phyloP scores from a whole-genome alignment of 495 filamentous ascomycete genomes.

The Saxophila tyrrhenica region DNA sequence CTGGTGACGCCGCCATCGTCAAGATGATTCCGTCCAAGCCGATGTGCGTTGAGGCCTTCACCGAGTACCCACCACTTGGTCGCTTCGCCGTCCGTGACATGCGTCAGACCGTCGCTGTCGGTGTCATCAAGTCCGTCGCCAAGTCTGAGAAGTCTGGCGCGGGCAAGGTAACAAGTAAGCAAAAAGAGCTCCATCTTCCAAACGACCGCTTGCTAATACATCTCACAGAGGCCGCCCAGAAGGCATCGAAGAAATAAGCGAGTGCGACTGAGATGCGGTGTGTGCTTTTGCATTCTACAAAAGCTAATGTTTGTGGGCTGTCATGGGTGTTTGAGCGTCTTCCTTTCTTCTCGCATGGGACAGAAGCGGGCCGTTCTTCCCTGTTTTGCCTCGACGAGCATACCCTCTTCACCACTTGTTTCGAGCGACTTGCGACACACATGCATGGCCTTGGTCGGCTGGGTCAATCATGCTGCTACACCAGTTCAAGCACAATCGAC shows the following conservation, averaged over 20 bases:
- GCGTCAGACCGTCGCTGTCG: conserved; percentile 80
- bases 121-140: conserved; percentile 45
- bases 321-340: conserved; percentile 1
- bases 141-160: conserved; percentile 56
- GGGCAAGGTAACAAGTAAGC: conserved; percentile 76
- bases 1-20: conserved; percentile 98
- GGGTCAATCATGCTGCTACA: conserved; percentile 3
- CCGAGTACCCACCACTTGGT: conserved; percentile 96
- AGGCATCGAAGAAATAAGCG: conserved; percentile 54
- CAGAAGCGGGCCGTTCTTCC: not conserved
- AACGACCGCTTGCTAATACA: conserved; percentile 3
- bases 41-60: conserved; percentile 99
- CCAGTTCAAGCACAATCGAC: not conserved
- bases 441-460: conserved; percentile 1
- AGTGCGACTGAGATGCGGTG: not conserved
- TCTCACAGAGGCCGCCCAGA: conserved; percentile 41
- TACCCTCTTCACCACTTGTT: conserved; percentile 6
- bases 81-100: conserved; percentile 46
- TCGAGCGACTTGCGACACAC: conserved; percentile 1
- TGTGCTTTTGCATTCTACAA: not conserved
- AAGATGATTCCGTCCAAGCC: conserved; percentile 99
- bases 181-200: conserved; percentile 1
- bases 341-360: conserved; percentile 5
- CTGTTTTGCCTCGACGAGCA: not conserved
- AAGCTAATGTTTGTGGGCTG: conserved; percentile 1